These are phyloP conservation scores for Aspergillus amoenus DNA, from an alignment of 2,329 filamentous ascomycete species.

Conservation along the genomic window DNA sequence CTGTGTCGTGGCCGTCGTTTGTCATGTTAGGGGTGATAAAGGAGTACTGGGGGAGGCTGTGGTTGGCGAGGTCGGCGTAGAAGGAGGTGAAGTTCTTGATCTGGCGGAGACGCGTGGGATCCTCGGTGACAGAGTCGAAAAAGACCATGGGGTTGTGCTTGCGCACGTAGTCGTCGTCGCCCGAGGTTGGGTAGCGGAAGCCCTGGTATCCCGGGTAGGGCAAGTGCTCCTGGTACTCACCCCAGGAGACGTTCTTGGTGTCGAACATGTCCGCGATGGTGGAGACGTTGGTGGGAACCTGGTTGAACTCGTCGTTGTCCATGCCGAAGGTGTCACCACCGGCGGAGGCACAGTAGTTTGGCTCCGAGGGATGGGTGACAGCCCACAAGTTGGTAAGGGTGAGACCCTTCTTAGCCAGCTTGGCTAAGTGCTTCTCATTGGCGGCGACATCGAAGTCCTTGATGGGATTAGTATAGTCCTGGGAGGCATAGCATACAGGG, in stretches of 20 bases:
- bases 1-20: slow-evolving; percentile 72
- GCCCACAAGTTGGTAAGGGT: slow-evolving; percentile 60
- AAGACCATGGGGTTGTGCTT: slow-evolving; percentile 74
- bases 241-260: slow-evolving; percentile 65
- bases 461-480: background rate
- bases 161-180: slow-evolving; percentile 73
- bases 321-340: slow-evolving; percentile 74
- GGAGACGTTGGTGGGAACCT: slow-evolving; percentile 60
- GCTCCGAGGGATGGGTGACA: slow-evolving; percentile 71
- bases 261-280: slow-evolving; percentile 70
- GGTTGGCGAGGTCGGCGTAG: slow-evolving; percentile 62
- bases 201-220: slow-evolving; percentile 75
- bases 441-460: slow-evolving; percentile 61
- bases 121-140: slow-evolving; percentile 63
- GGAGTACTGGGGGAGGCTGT: slow-evolving; percentile 69
- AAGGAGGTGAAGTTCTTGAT: slow-evolving; percentile 76
- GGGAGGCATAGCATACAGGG: background rate
- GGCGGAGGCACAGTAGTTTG: slow-evolving; percentile 70
- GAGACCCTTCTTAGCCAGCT: slow-evolving; percentile 52
- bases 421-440: slow-evolving; percentile 51
- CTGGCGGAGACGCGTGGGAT: slow-evolving; percentile 59
- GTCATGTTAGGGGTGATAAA: slow-evolving; percentile 56
- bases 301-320: slow-evolving; percentile 64
- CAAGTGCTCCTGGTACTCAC: slow-evolving; percentile 73
- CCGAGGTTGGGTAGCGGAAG: slow-evolving; percentile 56